A percentile compares a stretch with the other conserved stretches of the same genome.
Evolutionary conservation across 78 protist genomes (phyloP).

Genomic region (Dictyostelium firmibasis): DNA sequence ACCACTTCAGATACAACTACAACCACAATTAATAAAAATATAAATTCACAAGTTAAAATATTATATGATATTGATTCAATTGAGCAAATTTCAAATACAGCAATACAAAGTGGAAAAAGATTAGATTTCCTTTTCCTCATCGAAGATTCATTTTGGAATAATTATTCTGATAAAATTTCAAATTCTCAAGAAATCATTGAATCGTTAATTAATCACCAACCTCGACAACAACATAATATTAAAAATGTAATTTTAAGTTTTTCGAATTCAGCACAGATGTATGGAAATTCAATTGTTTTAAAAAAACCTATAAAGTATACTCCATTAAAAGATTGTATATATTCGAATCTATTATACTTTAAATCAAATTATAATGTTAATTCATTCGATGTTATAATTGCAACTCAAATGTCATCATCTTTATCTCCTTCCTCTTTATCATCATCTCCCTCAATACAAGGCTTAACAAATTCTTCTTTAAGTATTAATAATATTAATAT

Average conservation of each 20-base stretch:
- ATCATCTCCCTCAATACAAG: not conserved
- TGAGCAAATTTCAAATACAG: not conserved
- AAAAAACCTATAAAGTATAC: constrained; percentile 38
- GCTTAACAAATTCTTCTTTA: not conserved
- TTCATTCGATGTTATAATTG: not conserved
- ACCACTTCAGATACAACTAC: not conserved
- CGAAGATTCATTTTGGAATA: not conserved
- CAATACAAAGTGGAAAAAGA: not conserved
- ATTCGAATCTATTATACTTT: not conserved
- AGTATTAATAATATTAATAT: not conserved
- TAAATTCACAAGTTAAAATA: not conserved
- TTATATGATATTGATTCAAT: not conserved
- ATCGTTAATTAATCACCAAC: not conserved
- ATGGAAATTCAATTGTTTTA: not conserved
- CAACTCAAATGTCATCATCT: not conserved
- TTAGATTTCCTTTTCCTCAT: constrained; percentile 2
- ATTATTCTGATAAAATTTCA: not conserved
- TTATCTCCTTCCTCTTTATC: not conserved
- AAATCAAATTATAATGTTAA: not conserved
- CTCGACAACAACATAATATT: not conserved
- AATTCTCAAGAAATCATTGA: not conserved
- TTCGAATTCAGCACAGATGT: not conserved
- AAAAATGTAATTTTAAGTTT: not conserved
- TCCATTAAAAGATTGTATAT: not conserved
- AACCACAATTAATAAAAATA: not conserved